Conservation (phyloP, 495 filamentous ascomycete species). For the Astrothelium subdiscretum region DNA sequence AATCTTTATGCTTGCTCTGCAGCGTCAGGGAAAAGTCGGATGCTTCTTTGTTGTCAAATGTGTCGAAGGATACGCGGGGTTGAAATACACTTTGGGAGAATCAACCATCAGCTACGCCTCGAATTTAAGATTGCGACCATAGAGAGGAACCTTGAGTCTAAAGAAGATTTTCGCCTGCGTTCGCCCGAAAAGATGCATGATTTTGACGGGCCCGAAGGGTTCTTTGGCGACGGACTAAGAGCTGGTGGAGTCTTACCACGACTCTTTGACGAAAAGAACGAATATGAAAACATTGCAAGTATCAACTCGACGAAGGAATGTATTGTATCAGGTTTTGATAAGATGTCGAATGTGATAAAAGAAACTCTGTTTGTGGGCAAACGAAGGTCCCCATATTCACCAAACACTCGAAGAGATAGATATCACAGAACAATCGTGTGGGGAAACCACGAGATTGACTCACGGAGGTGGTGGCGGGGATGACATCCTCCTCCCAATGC, state of each 20-base stretch:
- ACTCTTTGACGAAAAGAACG: neutral
- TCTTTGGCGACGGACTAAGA: neutral
- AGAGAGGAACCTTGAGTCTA: neutral
- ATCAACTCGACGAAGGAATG: neutral
- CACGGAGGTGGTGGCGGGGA: neutral
- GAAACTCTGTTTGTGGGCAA: neutral
- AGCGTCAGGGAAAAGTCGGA: slow-evolving; percentile 71
- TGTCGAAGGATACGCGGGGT: slow-evolving; percentile 78
- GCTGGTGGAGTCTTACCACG: neutral
- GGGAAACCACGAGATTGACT: neutral
- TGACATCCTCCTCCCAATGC: neutral
- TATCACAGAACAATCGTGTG: too few relatives aligned
- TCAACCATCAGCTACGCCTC: neutral
- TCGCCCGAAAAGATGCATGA: neutral
- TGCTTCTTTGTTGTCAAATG: slow-evolving; percentile 76
- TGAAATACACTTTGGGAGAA: slow-evolving; percentile 3
- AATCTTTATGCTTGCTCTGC: slow-evolving; percentile 80
- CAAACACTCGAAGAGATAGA: neutral
- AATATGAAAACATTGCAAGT: neutral
- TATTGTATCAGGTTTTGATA: neutral
- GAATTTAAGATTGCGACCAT: neutral
- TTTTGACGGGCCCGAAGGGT: neutral
- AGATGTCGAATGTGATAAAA: neutral
- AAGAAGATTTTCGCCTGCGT: neutral
- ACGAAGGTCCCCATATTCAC: neutral